phyloP scores from a whole-genome alignment of 495 filamentous ascomycete genomes.

The Neurospora sp. region DNA sequence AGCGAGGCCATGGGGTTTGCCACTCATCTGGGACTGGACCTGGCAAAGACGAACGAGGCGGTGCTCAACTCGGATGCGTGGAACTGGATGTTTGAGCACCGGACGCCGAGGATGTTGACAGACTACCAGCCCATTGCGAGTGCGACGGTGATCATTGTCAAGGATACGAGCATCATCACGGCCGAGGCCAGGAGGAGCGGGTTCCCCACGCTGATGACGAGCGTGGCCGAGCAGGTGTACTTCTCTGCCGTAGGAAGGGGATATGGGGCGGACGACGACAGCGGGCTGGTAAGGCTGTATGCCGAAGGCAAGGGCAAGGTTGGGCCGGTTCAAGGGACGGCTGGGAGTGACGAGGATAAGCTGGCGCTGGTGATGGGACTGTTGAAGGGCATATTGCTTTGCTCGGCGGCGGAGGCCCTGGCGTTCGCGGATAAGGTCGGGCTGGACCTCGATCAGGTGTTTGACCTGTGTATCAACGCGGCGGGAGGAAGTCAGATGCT shows the following conservation, averaged over 20 bases:
- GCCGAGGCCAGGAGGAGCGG: conserved; percentile 47
- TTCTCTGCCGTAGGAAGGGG: conserved; percentile 48
- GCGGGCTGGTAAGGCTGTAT: conserved; percentile 57
- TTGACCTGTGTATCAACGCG: conserved; percentile 56
- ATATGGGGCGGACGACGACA: conserved; percentile 58
- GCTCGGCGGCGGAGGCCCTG: conserved; percentile 55
- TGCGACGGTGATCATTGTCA: conserved; percentile 67
- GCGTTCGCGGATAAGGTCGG: conserved; percentile 52
- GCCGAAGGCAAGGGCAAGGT: conserved; percentile 28
- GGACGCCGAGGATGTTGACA: conserved; percentile 58
- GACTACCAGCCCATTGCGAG: conserved; percentile 57
- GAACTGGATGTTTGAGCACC: conserved; percentile 79
- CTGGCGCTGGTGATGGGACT: conserved; percentile 48
- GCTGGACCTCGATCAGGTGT: conserved; percentile 55
- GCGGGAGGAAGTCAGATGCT: conserved; percentile 59
- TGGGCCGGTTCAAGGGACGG: conserved; percentile 28
- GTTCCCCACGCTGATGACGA: conserved; percentile 61
- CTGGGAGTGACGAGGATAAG: conserved; percentile 30
- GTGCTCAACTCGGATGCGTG: conserved; percentile 51
- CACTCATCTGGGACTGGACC: conserved; percentile 55
- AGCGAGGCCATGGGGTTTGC: conserved; percentile 70
- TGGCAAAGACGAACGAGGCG: conserved; percentile 41
- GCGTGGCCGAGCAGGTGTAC: conserved; percentile 64
- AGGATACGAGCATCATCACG: conserved; percentile 75
- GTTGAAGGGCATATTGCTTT: conserved; percentile 55